Evolutionary conservation across 2,329 filamentous ascomycete genomes (phyloP).

Genomic region (Domatiomyces catenatus): DNA sequence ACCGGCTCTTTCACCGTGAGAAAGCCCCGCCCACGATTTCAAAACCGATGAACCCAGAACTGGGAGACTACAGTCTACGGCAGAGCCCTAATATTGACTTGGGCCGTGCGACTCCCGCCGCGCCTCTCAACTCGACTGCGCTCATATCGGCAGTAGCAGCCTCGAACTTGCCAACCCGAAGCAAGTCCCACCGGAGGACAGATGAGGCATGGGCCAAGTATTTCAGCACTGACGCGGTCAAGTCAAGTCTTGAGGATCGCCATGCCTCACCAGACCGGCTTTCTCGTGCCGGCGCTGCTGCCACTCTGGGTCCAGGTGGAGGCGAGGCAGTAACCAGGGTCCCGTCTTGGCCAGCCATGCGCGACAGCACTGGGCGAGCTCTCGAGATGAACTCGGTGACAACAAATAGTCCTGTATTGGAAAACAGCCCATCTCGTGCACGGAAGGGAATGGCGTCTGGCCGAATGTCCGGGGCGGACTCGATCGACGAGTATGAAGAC

Average conservation of each 20-base stretch:
- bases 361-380: slow-evolving; percentile 18
- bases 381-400: slow-evolving; percentile 27
- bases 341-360: neutral
- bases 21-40: slow-evolving; percentile 11
- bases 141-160: slow-evolving; percentile 1
- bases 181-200: slow-evolving; percentile 25
- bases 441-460: slow-evolving; percentile 23
- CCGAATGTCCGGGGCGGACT: slow-evolving; percentile 29
- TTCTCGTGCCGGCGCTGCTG: neutral
- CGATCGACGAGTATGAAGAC: slow-evolving; percentile 22
- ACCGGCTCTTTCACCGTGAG: slow-evolving; percentile 12
- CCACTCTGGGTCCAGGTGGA: neutral
- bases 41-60: slow-evolving; percentile 16
- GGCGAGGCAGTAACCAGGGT: neutral
- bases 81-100: slow-evolving; percentile 12
- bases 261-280: slow-evolving; percentile 2
- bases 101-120: slow-evolving; percentile 12
- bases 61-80: slow-evolving; percentile 12
- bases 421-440: slow-evolving; percentile 19
- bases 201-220: slow-evolving; percentile 36
- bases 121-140: neutral
- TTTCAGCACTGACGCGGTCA: slow-evolving; percentile 26
- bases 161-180: slow-evolving; percentile 4
- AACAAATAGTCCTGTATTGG: slow-evolving; percentile 30
- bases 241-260: slow-evolving; percentile 8